A percentile compares a stretch with the other conserved stretches of the same genome.
Evolutionary conservation across 2,329 filamentous ascomycete genomes (phyloP).

Genomic region (Botrytis porri): DNA sequence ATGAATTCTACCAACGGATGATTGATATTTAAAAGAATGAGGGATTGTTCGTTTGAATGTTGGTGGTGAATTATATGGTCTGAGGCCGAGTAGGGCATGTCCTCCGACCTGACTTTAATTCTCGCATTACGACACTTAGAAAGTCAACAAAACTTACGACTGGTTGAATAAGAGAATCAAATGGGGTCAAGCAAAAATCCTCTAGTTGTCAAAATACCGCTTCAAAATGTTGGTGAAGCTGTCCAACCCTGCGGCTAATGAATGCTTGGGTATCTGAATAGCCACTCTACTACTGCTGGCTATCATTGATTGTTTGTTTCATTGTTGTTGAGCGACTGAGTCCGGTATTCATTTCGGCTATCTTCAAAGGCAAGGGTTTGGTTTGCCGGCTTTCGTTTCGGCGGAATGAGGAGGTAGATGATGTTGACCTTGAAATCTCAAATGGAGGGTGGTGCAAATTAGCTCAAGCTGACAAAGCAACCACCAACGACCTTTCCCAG

Average conservation of each 20-base stretch:
- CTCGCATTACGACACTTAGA: not conserved
- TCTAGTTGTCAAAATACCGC: not conserved
- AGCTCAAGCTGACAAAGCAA: constrained; percentile 3
- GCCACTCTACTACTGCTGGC: not conserved
- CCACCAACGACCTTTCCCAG: not conserved
- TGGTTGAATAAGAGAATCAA: not conserved
- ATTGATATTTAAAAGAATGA: not conserved
- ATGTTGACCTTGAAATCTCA: not conserved
- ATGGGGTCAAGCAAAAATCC: not conserved
- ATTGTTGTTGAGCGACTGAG: not conserved
- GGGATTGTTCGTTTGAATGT: not conserved
- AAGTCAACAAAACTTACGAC: not conserved
- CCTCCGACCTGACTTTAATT: not conserved
- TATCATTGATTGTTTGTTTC: not conserved
- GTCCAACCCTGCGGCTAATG: not conserved
- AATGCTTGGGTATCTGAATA: not conserved
- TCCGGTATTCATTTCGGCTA: not conserved
- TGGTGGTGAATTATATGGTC: not conserved
- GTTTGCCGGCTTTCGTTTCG: not conserved
- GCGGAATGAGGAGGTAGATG: not conserved
- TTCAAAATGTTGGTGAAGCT: not conserved
- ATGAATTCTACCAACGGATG: not conserved
- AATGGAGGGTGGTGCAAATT: not conserved
- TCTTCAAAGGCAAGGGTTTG: not conserved
- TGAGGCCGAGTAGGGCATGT: not conserved